Evolutionary conservation across 1,284 basidiomycete genomes (phyloP), one percentile per base, ranked within the genome.

Genomic region (Fomitiporia mediterranea): DNA sequence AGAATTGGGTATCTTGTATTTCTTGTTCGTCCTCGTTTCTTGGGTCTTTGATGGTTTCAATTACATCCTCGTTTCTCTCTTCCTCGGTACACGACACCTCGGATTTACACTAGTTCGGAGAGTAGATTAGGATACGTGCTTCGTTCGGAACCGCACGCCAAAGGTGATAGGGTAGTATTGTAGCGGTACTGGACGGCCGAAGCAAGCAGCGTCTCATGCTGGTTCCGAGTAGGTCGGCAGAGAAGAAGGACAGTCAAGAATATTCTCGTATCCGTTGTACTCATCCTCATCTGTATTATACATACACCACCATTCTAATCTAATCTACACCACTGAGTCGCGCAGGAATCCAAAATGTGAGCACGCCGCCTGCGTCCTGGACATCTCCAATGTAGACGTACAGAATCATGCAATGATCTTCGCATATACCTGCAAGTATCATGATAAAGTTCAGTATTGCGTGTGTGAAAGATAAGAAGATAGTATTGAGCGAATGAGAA

Each of bases 311-410:
- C 19, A 35, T 17, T 51, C n/a, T n/a, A n/a, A n/a, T n/a, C n/a
- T n/a, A 59, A 42, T 60, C 58, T 8, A 42, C 48, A 8, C 55
- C 58, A 32, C 27, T 60, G n/a, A 60, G 35, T 11, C 58, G 54
- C 35, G 77, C 84, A 30, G 92, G 92, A 40, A 94, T 86, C 69
- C 94, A 95, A 67, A 91, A 94, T 1, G 92, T 94, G 63, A 94
- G 75, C 25, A 94, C 90, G 1, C 91, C 92, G 40, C 90, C 90
- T 0, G 86, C 82, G 58, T 92, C 87, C 11, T 82, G 81, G 9
- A 87, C 77, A 46, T 91, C 88, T 6, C 92, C 92, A 52, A 94
- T 90, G 66, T 94, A 94, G 37, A 94, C 91, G 62, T 94, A 94
- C 39, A 93, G 80, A 60, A 95, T 94, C 62, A 93, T 74, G 66